phyloP scores from a whole-genome alignment of 192 early-diverging fungal genomes.

The Phlyctochytrium planicorne region DNA sequence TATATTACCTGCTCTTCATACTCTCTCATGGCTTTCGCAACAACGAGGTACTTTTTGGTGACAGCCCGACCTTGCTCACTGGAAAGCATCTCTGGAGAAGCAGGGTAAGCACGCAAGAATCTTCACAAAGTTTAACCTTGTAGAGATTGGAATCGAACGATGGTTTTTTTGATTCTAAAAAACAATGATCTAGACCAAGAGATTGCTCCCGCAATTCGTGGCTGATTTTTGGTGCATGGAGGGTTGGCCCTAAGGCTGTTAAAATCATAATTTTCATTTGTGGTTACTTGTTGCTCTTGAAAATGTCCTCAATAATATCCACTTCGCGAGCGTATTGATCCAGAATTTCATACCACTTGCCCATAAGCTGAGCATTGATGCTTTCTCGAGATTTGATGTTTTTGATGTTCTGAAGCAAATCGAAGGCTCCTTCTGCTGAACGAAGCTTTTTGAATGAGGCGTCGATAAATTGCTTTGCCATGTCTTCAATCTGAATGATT shows the following conservation, averaged over 20 bases:
- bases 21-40: slow-evolving; percentile 60
- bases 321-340: slow-evolving; percentile 63
- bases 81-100: slow-evolving; percentile 52
- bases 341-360: slow-evolving; percentile 65
- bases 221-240: slow-evolving; percentile 60
- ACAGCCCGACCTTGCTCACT: slow-evolving; percentile 59
- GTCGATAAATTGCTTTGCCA: slow-evolving; percentile 69
- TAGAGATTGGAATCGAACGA: slow-evolving; percentile 62
- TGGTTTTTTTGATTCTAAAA: slow-evolving; percentile 63
- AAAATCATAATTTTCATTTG: slow-evolving; percentile 26
- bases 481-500: slow-evolving; percentile 65
- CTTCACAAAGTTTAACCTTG: slow-evolving; percentile 38
- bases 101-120: slow-evolving; percentile 1
- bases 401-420: slow-evolving; percentile 65
- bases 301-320: slow-evolving; percentile 63
- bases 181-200: slow-evolving; percentile 57
- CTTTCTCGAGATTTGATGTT: slow-evolving; percentile 59
- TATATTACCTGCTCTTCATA: slow-evolving; percentile 54
- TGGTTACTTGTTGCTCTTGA: slow-evolving; percentile 51
- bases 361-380: slow-evolving; percentile 66
- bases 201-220: slow-evolving; percentile 61
- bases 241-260: slow-evolving; percentile 47
- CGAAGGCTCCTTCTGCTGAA: slow-evolving; percentile 65
- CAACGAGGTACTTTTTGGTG: slow-evolving; percentile 58
- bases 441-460: slow-evolving; percentile 63